Evolutionary conservation across 345 rosid species (phyloP), one percentile per base, ranked within the genome.

Genomic region (Sisymbrium irio): DNA sequence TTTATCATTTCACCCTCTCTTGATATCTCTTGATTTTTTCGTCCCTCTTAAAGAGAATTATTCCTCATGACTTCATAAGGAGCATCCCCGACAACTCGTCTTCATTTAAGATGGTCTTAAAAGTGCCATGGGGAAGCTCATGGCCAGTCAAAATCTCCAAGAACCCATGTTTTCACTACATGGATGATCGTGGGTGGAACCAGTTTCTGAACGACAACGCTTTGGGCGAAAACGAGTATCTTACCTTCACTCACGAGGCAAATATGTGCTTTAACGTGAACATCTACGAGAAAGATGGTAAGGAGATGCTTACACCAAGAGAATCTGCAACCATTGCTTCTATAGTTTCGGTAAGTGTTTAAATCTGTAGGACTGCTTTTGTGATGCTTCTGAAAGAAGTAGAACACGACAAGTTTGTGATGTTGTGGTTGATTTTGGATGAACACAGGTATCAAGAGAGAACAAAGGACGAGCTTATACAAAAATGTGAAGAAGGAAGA

Each of bases 121-220:
- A 71, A 13, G 7, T 65, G 36, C 13, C 62, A 58, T 77, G 80
- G 72, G 73, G 73, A 57, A 71, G 60, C 36, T 77, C 63, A 65
- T 71, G 80, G 80, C 4, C 30, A 11, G 37, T 77, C 53, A 58
- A 50, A 57, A 41, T 77, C 40, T 65, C 30, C 35, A 71, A 15
- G 14, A 64, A 63, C 61, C 11, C 25, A 58, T 9, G 15, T 5
- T 71, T 58, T 13, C 61, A 57, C 40, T 77, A 47, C 55, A 77
- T 77, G 77, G 72, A 77, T 36, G 62, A 64, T 65, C 6, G 4
- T 17, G 77, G 77, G 58, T 77, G 77, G 77, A 30, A 58, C 1
- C 6, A 50, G 57, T 71, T 77, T 50, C 25, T 77, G 55, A 77
- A 12, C 6, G 62, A 65, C 57, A 71, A 65, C 17, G 55, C 13